Base-by-base conservation (phyloP, 2,329 filamentous ascomycete species). In the Cladophialophora bantiana region DNA sequence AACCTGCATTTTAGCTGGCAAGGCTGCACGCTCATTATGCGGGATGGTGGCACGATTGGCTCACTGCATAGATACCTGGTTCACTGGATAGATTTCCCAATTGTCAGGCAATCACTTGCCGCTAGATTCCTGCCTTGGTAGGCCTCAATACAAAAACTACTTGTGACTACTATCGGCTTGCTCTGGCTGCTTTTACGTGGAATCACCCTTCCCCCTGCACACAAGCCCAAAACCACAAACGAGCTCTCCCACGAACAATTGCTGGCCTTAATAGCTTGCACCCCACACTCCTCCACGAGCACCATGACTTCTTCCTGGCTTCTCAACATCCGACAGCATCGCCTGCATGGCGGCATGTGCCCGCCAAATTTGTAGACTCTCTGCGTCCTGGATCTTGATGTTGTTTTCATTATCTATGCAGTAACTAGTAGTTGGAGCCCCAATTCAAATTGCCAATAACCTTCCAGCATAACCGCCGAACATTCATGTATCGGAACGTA, bases 241-340 rank as follows among this genome's bases (percentile, higher is more conserved):
- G 77, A 79, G 53, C 73, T 88, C 2, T 81, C 78, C n/a, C 77
- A 81, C 36, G 88, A 94, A 59, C 91, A 96, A 72, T 97, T 92
- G 90, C 90, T 96, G 70, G 90, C 91, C 0, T 78, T 97, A 0
- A 93, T 96, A 48, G 89, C 90, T 77, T 97, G 0, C 94, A 98
- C 72, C 83, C 92, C 0, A 95, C 92, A 0, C 76, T 96, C 0
- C 79, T 97, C 0, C 88, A 95, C 69, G 92, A 96, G 67, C 90
- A 94, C 64, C 90, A 94, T 65, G 92, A 94, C 68, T 94, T 94
- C 73, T 94, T 97, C 65, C 81, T 97, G 0, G 94, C 94, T 0
- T 91, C 88, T 0, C 93, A 97, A 71, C 93, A 98, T 74, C 94
- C 93, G 0, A 90, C 89, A 0, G 92, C 93, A 0, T 91, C 85